Evolutionary conservation across 73 alveolate species (phyloP).

Genomic region (Tetrahymena elliotti): DNA sequence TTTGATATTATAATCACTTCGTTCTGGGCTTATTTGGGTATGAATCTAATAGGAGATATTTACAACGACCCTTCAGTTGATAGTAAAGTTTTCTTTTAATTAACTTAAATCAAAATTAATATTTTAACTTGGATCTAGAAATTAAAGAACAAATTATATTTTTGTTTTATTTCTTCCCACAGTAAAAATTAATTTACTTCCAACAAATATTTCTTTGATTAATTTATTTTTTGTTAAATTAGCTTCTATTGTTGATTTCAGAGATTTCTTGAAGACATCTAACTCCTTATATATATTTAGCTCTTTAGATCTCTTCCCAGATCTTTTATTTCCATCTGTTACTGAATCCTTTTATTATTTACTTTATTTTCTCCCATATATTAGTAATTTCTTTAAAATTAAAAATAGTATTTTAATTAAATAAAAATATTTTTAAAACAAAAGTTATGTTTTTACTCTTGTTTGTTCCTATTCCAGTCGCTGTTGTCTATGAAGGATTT

Average conservation of each 20-base stretch:
- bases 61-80: not conserved
- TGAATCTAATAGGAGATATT: constrained; percentile 16
- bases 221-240: too few species aligned
- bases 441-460: constrained; percentile 12
- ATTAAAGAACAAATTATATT: too few species aligned
- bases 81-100: not conserved
- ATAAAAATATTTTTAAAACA: not conserved
- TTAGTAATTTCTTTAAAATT: not conserved
- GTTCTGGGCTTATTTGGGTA: constrained; percentile 15
- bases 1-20: constrained; percentile 18
- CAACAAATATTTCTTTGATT: too few species aligned
- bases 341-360: constrained; percentile 4
- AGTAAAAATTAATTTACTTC: too few species aligned
- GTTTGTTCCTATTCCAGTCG: constrained; percentile 30
- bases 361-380: constrained; percentile 3
- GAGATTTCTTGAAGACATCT: constrained; percentile 26
- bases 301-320: constrained; percentile 31
- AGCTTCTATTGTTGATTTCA: not conserved
- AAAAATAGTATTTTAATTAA: not conserved
- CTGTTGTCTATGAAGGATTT: constrained; percentile 42
- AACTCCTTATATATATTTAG: constrained; percentile 11
- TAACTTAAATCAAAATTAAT: too few species aligned
- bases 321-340: constrained; percentile 24
- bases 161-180: too few species aligned
- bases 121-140: too few species aligned